Evolutionary conservation across 2,329 filamentous ascomycete species (phyloP), one percentile per base, ranked within the genome.

Genomic region (Colletotrichum shisoi): DNA sequence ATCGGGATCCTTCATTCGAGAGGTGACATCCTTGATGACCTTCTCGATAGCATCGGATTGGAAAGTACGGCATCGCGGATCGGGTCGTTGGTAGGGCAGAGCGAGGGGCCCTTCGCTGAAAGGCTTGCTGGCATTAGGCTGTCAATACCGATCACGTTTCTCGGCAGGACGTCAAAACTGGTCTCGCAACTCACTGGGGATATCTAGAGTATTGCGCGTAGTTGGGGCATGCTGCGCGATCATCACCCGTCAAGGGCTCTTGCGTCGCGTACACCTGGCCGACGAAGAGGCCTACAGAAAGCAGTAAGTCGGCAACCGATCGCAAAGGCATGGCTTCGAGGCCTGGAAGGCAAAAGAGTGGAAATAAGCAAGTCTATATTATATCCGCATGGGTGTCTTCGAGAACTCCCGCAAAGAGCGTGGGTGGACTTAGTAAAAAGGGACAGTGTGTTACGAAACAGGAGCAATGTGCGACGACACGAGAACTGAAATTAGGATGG

Each of bases 11-110:
- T 89, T 84, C 80, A 99, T 91, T 60, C 87, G 89, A 34, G 86
- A 84, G 6, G 90, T 95, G 71, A 99, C 84, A 71, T 97, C 89
- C 37, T 87, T 78, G 69, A 99, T 97, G 58, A 97, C 91, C 73
- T 91, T 85, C 77, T 99, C 95, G 52, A 98, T 96, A 3, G 90
- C 84, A 27, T 91, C 87, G 0, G 94, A 97, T 63, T 88, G 86
- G 79, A 98, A 99, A 0, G 94, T 97, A 70, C 95, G 91, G 77
- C 95, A 99, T 76, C 87, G 85, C 62, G 83, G 82, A 39, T 89
- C 87, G 3, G 95, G 95, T 66, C 95, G 86, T 77, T 99, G 95
- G 77, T 88, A 98, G 0, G 95, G 93, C 1, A 99, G 84, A 59
- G 84, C 82, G 74, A 96, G 84, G 4, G 91, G 90, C 1, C 95